phyloP scores from a whole-genome alignment of 2,329 filamentous ascomycete genomes.

The Delphinella strobiligena region DNA sequence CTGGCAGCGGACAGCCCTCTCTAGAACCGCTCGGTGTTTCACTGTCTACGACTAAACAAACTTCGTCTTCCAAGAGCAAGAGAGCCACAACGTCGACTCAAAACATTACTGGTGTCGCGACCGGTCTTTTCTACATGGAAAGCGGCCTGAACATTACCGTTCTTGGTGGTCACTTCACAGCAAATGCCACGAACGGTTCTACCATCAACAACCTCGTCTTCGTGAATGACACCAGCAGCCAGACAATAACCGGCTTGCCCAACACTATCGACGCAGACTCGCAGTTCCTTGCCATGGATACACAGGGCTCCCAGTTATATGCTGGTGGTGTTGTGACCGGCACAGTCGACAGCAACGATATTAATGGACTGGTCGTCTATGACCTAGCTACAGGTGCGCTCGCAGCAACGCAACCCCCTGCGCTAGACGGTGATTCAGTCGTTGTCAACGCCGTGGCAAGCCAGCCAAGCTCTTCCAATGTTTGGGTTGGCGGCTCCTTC shows the following conservation, averaged over 20 bases:
- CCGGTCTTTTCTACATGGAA: constrained; percentile 64
- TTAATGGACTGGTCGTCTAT: constrained; percentile 71
- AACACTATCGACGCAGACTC: constrained; percentile 57
- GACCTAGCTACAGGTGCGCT: constrained; percentile 57
- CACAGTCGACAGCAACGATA: constrained; percentile 45
- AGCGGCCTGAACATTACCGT: constrained; percentile 70
- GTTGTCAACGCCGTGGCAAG: constrained; percentile 66
- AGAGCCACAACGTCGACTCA: constrained; percentile 25
- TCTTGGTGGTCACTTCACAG: constrained; percentile 74
- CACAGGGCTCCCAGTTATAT: constrained; percentile 58
- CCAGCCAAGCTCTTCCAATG: constrained; percentile 55
- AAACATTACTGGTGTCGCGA: constrained; percentile 55
- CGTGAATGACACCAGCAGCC: constrained; percentile 60
- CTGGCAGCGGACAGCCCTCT: constrained; percentile 26
- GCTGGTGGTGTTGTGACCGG: constrained; percentile 74
- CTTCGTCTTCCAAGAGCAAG: constrained; percentile 22
- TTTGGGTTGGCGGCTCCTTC: constrained; percentile 83
- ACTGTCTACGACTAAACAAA: constrained; percentile 24
- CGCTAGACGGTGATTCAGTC: constrained; percentile 56
- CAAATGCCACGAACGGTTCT: constrained; percentile 55
- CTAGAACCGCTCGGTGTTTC: constrained; percentile 45
- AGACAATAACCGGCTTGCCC: constrained; percentile 57
- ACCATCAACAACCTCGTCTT: constrained; percentile 69
- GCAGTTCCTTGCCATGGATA: constrained; percentile 59
- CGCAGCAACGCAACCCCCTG: constrained; percentile 56